Base-by-base conservation (phyloP, 148 eudicot genomes). In the Pharnaceum exiguum region DNA sequence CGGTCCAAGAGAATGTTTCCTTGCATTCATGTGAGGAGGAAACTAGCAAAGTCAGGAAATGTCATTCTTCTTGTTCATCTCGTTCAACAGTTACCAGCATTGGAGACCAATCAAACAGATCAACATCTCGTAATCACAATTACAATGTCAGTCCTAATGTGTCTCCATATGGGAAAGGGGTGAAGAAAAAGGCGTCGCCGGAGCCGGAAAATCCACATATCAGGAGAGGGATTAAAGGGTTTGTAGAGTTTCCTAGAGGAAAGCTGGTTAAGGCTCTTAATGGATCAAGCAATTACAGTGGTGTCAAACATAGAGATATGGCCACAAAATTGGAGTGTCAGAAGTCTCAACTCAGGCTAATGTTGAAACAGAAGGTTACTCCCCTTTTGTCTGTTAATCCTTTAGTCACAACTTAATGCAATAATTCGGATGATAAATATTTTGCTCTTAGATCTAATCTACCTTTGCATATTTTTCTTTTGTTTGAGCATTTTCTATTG, bases 131-230 rank as follows among this genome's bases (percentile, higher is more conserved):
- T n/a, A n/a, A 40, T 55, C 2, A 18, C 69, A 17, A 53, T 66
- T 22, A n/a, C n/a, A n/a, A n/a, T n/a, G n/a, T n/a, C n/a, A n/a
- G n/a, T n/a, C n/a, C n/a, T n/a, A n/a, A n/a, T n/a, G n/a, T n/a
- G n/a, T n/a, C n/a, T n/a, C n/a, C n/a, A n/a, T n/a, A n/a, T n/a
- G n/a, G n/a, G n/a, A n/a, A n/a, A n/a, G n/a, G n/a, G n/a, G 24
- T 55, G 21, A 77, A 70, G 26, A 56, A 79, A 35, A 72, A 55
- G 42, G 60, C 57, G 7, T 75, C 67, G 1, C 64, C 77, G 0
- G 82, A 86, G 53, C 59, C 82, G 2, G 84, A 76, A 50, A 87
- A 87, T 75, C 95, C 81, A 0, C 90, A 87, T 62, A 81, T 83
- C 12, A 74, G 63, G 59, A 31, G 86, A 54, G 89, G 89, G 71